Percentiles rank a stretch among this genome's conserved stretches.
phyloP scores from a whole-genome alignment of 2,329 filamentous ascomycete species.

The Orbilia blumenaviensis region DNA sequence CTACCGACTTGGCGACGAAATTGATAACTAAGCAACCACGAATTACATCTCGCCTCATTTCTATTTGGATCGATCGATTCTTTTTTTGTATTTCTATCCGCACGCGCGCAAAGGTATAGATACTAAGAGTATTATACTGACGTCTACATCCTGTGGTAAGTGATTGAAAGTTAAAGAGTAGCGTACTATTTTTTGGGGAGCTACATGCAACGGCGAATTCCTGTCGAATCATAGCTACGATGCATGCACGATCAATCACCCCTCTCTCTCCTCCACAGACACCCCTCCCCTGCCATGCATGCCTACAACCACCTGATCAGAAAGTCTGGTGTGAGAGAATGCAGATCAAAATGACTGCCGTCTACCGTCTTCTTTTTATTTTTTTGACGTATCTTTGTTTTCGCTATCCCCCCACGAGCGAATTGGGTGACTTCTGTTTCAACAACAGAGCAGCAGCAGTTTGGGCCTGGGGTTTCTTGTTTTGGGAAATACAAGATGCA shows the following conservation, averaged over 20 bases:
- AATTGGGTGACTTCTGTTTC: background rate
- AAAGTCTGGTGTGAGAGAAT: background rate
- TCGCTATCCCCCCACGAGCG: too few relatives aligned
- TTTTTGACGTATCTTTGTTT: background rate
- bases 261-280: background rate
- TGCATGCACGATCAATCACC: conserved; percentile 19
- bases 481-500: too few relatives aligned
- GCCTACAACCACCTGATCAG: conserved; percentile 31
- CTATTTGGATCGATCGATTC: background rate
- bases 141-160: background rate
- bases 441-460: too few relatives aligned
- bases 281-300: conserved; percentile 34
- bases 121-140: background rate
- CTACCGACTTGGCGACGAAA: conserved; percentile 8
- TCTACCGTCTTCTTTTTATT: background rate
- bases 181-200: too few relatives aligned
- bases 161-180: background rate
- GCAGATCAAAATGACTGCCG: background rate
- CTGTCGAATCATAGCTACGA: conserved; percentile 13
- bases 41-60: background rate
- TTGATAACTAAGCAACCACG: background rate
- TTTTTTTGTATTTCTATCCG: too few relatives aligned
- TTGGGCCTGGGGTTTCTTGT: background rate
- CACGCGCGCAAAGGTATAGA: too few relatives aligned
- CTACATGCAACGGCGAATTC: background rate